These are phyloP conservation scores for Amauroascus verrucosus DNA, from an alignment of 2,329 filamentous ascomycete genomes.

Conservation along the genomic window DNA sequence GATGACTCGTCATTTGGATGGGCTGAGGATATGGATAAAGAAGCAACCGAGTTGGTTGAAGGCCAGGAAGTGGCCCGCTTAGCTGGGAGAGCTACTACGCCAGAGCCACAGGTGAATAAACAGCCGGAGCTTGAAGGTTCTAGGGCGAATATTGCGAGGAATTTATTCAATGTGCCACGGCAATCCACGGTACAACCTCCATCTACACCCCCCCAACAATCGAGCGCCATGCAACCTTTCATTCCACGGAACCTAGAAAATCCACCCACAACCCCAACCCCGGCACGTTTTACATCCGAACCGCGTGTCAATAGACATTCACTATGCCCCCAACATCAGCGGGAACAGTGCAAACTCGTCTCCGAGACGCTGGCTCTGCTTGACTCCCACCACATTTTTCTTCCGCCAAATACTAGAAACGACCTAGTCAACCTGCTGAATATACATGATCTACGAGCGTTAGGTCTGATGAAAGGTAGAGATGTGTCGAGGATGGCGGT, in stretches of 20 bases:
- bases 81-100: background rate
- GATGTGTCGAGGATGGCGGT: slow-evolving; percentile 55
- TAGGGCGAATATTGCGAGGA: background rate
- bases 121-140: background rate
- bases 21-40: slow-evolving; percentile 2
- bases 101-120: background rate
- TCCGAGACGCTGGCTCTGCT: slow-evolving; percentile 26
- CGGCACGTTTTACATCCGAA: slow-evolving; percentile 21
- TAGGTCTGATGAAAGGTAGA: slow-evolving; percentile 54
- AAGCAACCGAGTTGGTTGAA: background rate
- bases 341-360: slow-evolving; percentile 20
- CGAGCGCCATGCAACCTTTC: background rate
- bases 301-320: slow-evolving; percentile 14
- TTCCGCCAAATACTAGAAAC: slow-evolving; percentile 28
- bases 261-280: slow-evolving; percentile 4
- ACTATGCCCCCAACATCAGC: slow-evolving; percentile 12
- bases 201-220: background rate
- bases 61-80: background rate
- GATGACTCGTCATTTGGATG: slow-evolving; percentile 1
- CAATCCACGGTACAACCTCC: background rate
- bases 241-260: background rate
- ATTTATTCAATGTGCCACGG: background rate
- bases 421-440: slow-evolving; percentile 40
- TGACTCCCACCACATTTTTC: slow-evolving; percentile 25
- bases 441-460: slow-evolving; percentile 47